Evolutionary conservation across 2,329 filamentous ascomycete species (phyloP), one percentile per base, ranked within the genome.

Genomic region (Colletotrichum sansevieriae): DNA sequence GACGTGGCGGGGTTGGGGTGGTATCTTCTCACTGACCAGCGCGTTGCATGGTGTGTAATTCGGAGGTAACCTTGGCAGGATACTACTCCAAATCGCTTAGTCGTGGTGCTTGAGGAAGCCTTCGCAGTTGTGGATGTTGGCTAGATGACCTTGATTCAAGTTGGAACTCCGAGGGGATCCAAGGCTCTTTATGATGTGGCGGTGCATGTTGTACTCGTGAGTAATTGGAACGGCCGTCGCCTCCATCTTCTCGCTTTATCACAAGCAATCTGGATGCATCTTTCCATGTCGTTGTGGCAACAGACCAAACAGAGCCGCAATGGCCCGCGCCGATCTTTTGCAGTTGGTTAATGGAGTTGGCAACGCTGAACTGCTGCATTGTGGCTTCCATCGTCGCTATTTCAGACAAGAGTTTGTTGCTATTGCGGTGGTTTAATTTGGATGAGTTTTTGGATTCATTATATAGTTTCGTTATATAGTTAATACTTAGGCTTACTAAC

Each of bases 241-340:
- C 18, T 12, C 18, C 12, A 18, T 47, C 44, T 13, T 47, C 44
- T 6, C 44, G 8, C 9, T 47, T 47, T 3, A 25, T 15, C 4
- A 47, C 44, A 12, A 47, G 44, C 7, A 29, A 9, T 29, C 29
- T 29, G 2, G 9, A 29, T 9, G 29, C 29, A 29, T 29, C 29
- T 2, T 8, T 0, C 29, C 2, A 7, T 29, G 8, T 9, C 1
- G 1, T 29, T 29, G 1, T 29, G 1, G 29, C 29, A 29, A 29
- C 4, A 8, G 29, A 29, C 29, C 29, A 29, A 1, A 29, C 29
- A 9, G 25, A 25, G 25, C 25, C 25, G 4, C 25, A 25, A 25
- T 25, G 4, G 25, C 25, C 25, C 4, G 25, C 25, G 25, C 25
- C 25, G 25, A 25, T 25, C 25, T 25, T 25, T 25, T 25, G 25